Evolutionary conservation across 768 basidiomycete species (phyloP).

Genomic region (Kondoa malvinella): DNA sequence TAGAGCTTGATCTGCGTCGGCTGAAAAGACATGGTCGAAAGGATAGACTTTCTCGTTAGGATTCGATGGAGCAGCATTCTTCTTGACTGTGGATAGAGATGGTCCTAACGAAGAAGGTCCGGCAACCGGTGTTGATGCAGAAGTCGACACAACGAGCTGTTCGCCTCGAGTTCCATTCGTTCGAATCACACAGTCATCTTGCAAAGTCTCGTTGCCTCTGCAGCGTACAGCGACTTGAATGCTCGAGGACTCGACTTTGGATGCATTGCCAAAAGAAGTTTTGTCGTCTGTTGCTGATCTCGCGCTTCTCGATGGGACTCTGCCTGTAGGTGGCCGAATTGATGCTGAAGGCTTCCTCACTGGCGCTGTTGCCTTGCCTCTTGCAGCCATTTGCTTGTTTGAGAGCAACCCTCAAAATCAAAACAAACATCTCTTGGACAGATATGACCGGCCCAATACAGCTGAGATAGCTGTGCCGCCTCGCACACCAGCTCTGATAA

Average conservation of each 20-base stretch:
- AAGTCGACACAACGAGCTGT: slow-evolving; percentile 1
- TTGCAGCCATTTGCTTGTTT: slow-evolving; percentile 4
- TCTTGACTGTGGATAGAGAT: slow-evolving; percentile 2
- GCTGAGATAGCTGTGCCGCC: not conserved
- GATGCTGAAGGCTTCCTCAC: not conserved
- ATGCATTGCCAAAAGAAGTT: not conserved
- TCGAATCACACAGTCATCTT: not conserved
- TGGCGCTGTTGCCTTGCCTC: not conserved
- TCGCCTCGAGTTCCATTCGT: slow-evolving; percentile 6
- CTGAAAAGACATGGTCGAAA: slow-evolving; percentile 90
- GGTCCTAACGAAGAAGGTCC: slow-evolving; percentile 5
- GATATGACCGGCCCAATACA: not conserved
- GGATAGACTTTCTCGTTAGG: slow-evolving; percentile 48
- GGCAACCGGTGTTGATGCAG: not conserved
- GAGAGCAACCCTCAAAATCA: not conserved
- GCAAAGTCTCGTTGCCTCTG: not conserved
- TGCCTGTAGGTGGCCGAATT: not conserved
- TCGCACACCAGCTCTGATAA: too few relatives aligned
- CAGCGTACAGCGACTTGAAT: not conserved
- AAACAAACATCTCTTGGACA: not conserved
- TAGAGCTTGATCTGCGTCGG: slow-evolving; percentile 86
- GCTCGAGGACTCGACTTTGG: slow-evolving; percentile 4
- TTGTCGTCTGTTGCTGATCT: not conserved
- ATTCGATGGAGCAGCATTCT: not conserved
- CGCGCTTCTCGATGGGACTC: not conserved